Base-by-base conservation (phyloP, 441 rosid genomes). In the Melastoma candidum region DNA sequence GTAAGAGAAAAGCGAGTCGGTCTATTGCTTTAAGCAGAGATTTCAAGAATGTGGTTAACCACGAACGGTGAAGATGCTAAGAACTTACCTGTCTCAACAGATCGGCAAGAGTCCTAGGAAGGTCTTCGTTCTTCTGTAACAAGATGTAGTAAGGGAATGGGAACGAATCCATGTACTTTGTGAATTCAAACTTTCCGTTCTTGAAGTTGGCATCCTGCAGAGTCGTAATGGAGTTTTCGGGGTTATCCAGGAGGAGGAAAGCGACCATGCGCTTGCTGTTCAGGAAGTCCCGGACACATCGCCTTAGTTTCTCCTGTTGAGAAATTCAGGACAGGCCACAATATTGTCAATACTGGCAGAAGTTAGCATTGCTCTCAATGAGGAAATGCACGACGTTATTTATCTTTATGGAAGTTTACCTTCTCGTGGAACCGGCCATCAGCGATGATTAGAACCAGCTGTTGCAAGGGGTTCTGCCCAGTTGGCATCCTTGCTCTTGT, bases 371-470 rank as follows among this genome's bases (percentile, higher is more conserved):
- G 6, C n/a, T 26, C 45, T 44, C 11, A 13, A 45, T 25, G 4
- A 44, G 32, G 49, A 45, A 43, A 4, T 7, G 17, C 26, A 11
- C 29, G n/a, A 26, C n/a, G 12, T 55, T 12, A 11, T 26, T 55
- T 12, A 11, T 26, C 13, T 47, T 26, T 12, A 14, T n/a, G 13
- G 43, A 7, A 1, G 4, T 41, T 17, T 74, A 87, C 97, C 79
- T 89, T 83, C 66, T 94, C 99, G 51, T 87, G 89, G 71, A 94
- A 85, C 57, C 84, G 85, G 11, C 99, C 97, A 64, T 90, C 99
- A 0, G 87, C 97, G 5, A 94, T 87, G 45, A 94, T 75, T 57
- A 94, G 74, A 53, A 94, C 99, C 61, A 94, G 97, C 73, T 94
- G 97, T 72, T 90, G 95, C 11, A 94, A 80, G 0, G 97, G 96